phyloP scores from a whole-genome alignment of 495 filamentous ascomycete genomes.

The Sphaerosporella brunnea region DNA sequence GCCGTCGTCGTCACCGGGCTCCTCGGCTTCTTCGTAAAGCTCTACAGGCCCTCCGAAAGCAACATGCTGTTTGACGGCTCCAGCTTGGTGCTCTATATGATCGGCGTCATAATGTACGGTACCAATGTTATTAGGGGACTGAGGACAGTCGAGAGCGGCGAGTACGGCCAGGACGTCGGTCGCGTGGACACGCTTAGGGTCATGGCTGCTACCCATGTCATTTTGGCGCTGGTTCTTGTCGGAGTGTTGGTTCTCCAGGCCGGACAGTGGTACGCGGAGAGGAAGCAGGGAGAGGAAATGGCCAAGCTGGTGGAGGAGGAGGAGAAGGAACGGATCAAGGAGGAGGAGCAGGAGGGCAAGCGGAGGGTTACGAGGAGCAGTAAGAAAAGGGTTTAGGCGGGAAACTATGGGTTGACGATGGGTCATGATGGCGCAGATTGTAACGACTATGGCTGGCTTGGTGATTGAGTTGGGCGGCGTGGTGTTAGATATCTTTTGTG shows the following conservation, averaged over 20 bases:
- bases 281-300: constrained; percentile 70
- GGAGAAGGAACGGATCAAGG: constrained; percentile 36
- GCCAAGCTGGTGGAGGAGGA: constrained; percentile 33
- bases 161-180: constrained; percentile 37
- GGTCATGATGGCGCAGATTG: too few relatives aligned
- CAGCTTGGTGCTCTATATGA: constrained; percentile 74
- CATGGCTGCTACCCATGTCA: constrained; percentile 87
- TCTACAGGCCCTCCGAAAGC: constrained; percentile 76
- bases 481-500: neutral
- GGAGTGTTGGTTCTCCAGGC: constrained; percentile 87
- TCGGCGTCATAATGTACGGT: constrained; percentile 77
- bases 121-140: constrained; percentile 91
- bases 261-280: constrained; percentile 96
- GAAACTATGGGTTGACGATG: too few relatives aligned
- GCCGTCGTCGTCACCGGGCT: constrained; percentile 79
- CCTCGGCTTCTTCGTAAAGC: constrained; percentile 76
- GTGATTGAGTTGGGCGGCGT: neutral
- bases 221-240: constrained; percentile 74
- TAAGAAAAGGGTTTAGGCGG: constrained; percentile 17
- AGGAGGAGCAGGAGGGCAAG: constrained; percentile 22
- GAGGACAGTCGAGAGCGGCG: constrained; percentile 43
- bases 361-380: constrained; percentile 30
- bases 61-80: constrained; percentile 97
- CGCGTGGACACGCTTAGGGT: constrained; percentile 80
- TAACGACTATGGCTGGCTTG: too few relatives aligned